Evolutionary conservation across 2,329 filamentous ascomycete genomes (phyloP), one percentile per base, ranked within the genome.

Genomic region (Colletotrichum noveboracense): DNA sequence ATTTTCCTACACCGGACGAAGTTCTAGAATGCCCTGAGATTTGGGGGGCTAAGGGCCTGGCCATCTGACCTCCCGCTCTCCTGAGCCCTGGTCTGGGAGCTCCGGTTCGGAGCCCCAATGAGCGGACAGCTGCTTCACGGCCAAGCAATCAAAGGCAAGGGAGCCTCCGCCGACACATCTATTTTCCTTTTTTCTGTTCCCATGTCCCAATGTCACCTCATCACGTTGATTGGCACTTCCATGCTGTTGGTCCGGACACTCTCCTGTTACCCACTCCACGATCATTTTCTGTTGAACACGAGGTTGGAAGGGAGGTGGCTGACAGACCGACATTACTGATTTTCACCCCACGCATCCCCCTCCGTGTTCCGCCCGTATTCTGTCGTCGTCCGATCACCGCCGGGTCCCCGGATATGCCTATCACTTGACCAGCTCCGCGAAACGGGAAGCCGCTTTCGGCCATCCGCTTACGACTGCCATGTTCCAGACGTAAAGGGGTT

Each of bases 1-100:
- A 69, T 69, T 69, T 69, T 73, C 32, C 62, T 48, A 43, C 56
- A 65, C 64, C 30, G 26, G 64, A 75, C 64, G 70, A 58, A 28
- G 60, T 73, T 74, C 74, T 75, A 65, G 58, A 69, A 76, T 66
- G 58, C 70, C 64, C 48, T 28, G 28, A 68, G 64, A 74, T 52
- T 55, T 32, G 16, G 58, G 48, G 3, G 38, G 26, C 7, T 43
- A 43, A 21, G 34, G 70, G 73, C 43, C 74, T 74, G 58, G 64
- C 64, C 62, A 18, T 28, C 62, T 16, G 16, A 43, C 38, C 56
- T 58, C 36, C 21, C 6, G 30, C 66, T 36, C 60, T 38, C 32
- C 32, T 56, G 10, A 52, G 26, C 38, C 48, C 69, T 60, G 7
- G 43, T 5, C 52, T 61, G 60, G 24, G 52, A 68, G 55, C 70